Base-by-base conservation (phyloP, 371 early-diverging fungal genomes). In the Batrachochytrium dendrobatidis region DNA sequence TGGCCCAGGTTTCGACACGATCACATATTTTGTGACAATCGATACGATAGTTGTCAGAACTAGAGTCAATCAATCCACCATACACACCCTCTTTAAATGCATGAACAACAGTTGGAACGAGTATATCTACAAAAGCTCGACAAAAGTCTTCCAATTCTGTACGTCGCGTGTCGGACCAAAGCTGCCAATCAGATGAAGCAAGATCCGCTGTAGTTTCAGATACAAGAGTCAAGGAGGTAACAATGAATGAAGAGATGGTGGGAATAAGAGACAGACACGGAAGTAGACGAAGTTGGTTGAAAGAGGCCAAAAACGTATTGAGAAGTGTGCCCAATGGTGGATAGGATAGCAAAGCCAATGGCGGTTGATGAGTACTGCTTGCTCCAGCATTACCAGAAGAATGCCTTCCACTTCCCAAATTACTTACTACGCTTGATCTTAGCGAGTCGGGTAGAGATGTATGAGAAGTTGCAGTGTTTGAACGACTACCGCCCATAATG, bases 301-400 rank as follows among this genome's bases (percentile, higher is more conserved):
- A 81, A 0, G 81, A 73, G 1, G 82, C 63, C 32, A 84, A 74
- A 34, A 85, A 80, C 7, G 75, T 71, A 63, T 89, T 89, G 50
- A 86, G 77, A n/a, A 86, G 80, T 15, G 79, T 67, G 0, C 87
- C 89, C 4, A 87, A 67, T 1, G 83, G 76, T 1, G 87, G 89
- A 58, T 86, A 85, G 34, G 82, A 75, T 22, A 86, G 72, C n/a
- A 87, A 66, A 25, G 76, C 63, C 52, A 75, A 69, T 6, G 84
- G 86, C 17, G 87, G 85, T 3, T 72, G 59, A 51, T 18, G 33
- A 53, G 1, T 32, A 39, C 30, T 30, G 0, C 68, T 34, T 7
- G 64, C 35, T 8, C 55, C 30, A 55, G 50, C 18, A 55, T 51
- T 43, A 26, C 44, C 30, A 22, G 24, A 39, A 1, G 60, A 45